These are phyloP conservation scores for Phytophthora crassamura DNA, from an alignment of 352 stramenopile genomes.

Conservation along the genomic window DNA sequence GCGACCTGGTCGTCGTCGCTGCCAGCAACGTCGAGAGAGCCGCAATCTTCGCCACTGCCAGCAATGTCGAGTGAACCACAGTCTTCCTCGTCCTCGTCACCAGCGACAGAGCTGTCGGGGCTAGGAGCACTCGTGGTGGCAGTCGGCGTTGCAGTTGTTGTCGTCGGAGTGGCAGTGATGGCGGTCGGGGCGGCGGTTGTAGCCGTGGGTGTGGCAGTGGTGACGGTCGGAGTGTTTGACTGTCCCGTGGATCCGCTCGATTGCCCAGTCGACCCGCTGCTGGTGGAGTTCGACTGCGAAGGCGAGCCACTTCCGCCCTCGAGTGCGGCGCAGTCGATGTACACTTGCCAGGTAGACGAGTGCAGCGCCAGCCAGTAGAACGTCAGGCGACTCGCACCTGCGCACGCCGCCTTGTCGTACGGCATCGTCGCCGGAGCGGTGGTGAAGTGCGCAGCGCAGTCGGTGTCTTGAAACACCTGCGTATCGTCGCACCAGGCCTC, in stretches of 20 bases:
- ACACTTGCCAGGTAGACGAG: constrained; percentile 41
- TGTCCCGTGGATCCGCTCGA: constrained; percentile 7
- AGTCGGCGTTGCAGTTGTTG: constrained; percentile 2
- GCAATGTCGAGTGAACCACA: constrained; percentile 24
- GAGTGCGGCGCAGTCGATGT: constrained; percentile 36
- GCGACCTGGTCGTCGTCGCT: constrained; percentile 7
- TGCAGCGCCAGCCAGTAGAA: constrained; percentile 49
- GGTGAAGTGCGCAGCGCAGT: constrained; percentile 40
- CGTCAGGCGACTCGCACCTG: constrained; percentile 29
- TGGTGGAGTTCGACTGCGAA: constrained; percentile 25
- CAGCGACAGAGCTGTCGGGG: constrained; percentile 3
- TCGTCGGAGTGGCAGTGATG: not conserved
- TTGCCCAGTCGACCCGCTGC: constrained; percentile 2
- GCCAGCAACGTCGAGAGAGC: constrained; percentile 23
- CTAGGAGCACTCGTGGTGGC: constrained; percentile 2
- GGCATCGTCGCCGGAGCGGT: constrained; percentile 33
- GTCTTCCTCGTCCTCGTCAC: constrained; percentile 12
- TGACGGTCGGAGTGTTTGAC: constrained; percentile 15
- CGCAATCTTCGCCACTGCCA: constrained; percentile 24
- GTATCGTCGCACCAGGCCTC: constrained; percentile 51
- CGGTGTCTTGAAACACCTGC: constrained; percentile 39
- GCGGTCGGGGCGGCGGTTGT: constrained; percentile 9
- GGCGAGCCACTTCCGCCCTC: constrained; percentile 22
- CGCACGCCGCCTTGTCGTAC: constrained; percentile 33
- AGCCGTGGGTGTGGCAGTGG: constrained; percentile 8